These are phyloP conservation scores for Polyporus arcularius DNA, from an alignment of 768 basidiomycete species.

Conservation along the genomic window DNA sequence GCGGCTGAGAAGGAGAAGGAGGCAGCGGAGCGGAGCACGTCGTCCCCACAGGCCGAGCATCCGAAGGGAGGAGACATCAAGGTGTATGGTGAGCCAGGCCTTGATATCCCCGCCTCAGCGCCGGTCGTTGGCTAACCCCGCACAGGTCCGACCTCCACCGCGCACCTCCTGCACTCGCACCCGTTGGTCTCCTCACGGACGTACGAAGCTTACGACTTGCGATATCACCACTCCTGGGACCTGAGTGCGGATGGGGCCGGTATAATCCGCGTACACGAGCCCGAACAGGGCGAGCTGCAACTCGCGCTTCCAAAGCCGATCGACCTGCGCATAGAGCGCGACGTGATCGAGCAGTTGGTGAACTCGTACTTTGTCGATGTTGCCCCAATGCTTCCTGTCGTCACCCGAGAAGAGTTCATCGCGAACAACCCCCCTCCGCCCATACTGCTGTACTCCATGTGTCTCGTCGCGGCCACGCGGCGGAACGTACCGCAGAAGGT, in stretches of 20 bases:
- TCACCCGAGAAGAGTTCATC: constrained; percentile 88
- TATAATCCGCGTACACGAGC: constrained; percentile 78
- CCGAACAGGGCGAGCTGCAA: constrained; percentile 56
- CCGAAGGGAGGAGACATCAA: constrained; percentile 56
- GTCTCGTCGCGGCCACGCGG: constrained; percentile 85
- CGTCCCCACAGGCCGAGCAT: constrained; percentile 49
- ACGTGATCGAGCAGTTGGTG: constrained; percentile 77
- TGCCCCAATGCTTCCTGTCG: constrained; percentile 84
- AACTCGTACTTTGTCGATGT: constrained; percentile 93
- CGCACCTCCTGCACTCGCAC: constrained; percentile 89
- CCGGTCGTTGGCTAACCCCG: constrained; percentile 12
- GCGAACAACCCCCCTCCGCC: constrained; percentile 71
- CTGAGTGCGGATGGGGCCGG: constrained; percentile 85
- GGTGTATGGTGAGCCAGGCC: constrained; percentile 45
- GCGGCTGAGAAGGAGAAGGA: constrained; percentile 38
- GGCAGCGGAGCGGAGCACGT: constrained; percentile 34
- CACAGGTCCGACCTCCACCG: constrained; percentile 83
- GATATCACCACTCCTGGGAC: constrained; percentile 88
- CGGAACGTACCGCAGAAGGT: constrained; percentile 81
- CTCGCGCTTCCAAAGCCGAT: constrained; percentile 58
- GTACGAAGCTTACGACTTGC: constrained; percentile 85
- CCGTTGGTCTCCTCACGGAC: constrained; percentile 80
- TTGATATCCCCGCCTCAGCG: constrained; percentile 1
- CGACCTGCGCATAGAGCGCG: constrained; percentile 75
- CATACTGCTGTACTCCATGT: constrained; percentile 90